Conservation (phyloP, 2,329 filamentous ascomycete genomes). For the Penicillium sp. region DNA sequence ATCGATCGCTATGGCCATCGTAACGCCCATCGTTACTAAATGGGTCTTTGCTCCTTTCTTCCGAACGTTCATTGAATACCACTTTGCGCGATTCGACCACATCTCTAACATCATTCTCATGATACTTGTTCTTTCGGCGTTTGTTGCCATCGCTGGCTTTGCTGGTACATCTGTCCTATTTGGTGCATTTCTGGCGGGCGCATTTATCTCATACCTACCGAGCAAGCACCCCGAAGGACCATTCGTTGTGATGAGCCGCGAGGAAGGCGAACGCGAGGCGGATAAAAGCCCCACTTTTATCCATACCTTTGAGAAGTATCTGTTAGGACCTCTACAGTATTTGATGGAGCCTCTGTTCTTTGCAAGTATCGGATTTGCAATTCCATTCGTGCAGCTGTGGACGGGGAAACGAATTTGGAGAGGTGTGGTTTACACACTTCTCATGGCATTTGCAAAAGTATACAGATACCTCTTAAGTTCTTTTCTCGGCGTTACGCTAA, state of each 20-base stretch:
- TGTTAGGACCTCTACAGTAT: conserved; percentile 35
- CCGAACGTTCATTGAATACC: conserved; percentile 35
- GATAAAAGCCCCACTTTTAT: conserved; percentile 40
- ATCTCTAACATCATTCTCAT: conserved; percentile 38
- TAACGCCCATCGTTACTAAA: conserved; percentile 38
- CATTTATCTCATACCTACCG: conserved; percentile 38
- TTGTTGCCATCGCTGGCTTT: conserved; percentile 35
- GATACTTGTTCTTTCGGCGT: conserved; percentile 33
- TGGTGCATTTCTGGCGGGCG: conserved; percentile 38
- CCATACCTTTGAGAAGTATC: conserved; percentile 41
- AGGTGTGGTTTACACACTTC: conserved; percentile 29
- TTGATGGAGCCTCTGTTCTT: conserved; percentile 36
- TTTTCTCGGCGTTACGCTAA: neutral
- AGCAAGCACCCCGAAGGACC: conserved; percentile 38
- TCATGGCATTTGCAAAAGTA: conserved; percentile 34
- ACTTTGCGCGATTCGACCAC: conserved; percentile 35
- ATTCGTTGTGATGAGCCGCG: conserved; percentile 35
- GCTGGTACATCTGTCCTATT: conserved; percentile 41
- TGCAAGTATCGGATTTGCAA: conserved; percentile 33
- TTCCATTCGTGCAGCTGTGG: conserved; percentile 34
- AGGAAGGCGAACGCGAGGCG: conserved; percentile 33
- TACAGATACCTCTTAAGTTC: neutral
- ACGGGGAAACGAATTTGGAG: conserved; percentile 34
- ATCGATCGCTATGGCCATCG: conserved; percentile 35
- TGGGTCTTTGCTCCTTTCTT: conserved; percentile 41